Evolutionary conservation across 164 flowering plant species (phyloP).

Genomic region (Chimonanthus salicifolius): DNA sequence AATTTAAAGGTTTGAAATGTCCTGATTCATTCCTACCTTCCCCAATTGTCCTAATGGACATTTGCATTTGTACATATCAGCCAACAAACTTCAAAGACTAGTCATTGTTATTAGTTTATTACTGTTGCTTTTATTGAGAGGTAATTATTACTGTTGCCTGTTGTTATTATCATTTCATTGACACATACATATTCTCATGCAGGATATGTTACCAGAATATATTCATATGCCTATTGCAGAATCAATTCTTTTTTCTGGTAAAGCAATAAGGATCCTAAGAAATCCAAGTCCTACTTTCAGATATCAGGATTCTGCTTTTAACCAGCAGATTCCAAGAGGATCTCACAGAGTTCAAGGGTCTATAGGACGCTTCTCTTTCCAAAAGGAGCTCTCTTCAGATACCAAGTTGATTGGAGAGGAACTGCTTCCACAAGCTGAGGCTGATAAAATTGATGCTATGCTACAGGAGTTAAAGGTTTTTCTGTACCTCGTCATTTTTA

Average conservation of each 20-base stretch:
- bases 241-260: constrained; percentile 90
- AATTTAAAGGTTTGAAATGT: neutral
- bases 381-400: constrained; percentile 39
- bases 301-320: constrained; percentile 35
- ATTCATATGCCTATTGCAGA: constrained; percentile 92
- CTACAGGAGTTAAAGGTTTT: constrained; percentile 77
- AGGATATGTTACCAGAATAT: constrained; percentile 98
- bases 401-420: constrained; percentile 53
- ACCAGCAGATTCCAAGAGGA: constrained; percentile 43
- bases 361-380: constrained; percentile 32
- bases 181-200: constrained; percentile 17
- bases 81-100: too few relatives aligned
- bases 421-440: constrained; percentile 81
- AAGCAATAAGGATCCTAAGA: constrained; percentile 88
- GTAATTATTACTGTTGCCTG: neutral
- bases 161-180: neutral
- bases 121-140: neutral
- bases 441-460: constrained; percentile 88
- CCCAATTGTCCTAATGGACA: neutral
- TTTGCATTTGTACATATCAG: neutral
- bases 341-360: constrained; percentile 47
- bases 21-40: neutral
- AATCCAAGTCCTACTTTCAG: constrained; percentile 77
- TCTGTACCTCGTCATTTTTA: neutral
- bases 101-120: neutral